Evolutionary conservation across 1,139 yeast species (phyloP).

Genomic region (Kodamaea alishanica): DNA sequence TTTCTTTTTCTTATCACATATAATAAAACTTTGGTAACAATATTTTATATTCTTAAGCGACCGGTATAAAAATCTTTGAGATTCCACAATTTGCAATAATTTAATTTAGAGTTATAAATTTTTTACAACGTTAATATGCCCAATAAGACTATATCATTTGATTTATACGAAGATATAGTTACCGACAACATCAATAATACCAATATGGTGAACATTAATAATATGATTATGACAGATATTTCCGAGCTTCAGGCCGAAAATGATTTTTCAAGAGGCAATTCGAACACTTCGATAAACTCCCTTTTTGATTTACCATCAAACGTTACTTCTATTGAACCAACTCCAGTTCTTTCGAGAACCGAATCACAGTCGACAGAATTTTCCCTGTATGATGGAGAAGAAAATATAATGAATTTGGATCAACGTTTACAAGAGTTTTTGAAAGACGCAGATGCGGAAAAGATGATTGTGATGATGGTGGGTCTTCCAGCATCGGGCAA

Average conservation of each 20-base stretch:
- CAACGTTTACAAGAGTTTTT: slow-evolving; percentile 1
- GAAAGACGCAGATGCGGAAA: slow-evolving; percentile 10
- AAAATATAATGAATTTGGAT: not conserved
- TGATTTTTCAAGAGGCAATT: slow-evolving; percentile 15
- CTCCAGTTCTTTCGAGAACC: slow-evolving; percentile 14
- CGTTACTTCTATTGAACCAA: slow-evolving; percentile 5
- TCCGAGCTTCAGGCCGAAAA: slow-evolving; percentile 1
- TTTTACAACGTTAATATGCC: too few relatives aligned
- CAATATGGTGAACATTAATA: slow-evolving; percentile 1
- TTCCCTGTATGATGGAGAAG: slow-evolving; percentile 3
- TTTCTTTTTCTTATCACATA: too few relatives aligned
- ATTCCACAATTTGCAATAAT: too few relatives aligned
- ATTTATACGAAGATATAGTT: slow-evolving; percentile 7
- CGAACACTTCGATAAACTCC: slow-evolving; percentile 28
- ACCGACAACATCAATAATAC: slow-evolving; percentile 4
- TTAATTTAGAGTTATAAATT: too few relatives aligned
- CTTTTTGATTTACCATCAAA: slow-evolving; percentile 19
- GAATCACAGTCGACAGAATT: slow-evolving; percentile 10
- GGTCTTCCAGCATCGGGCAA: slow-evolving; percentile 76
- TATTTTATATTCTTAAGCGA: too few relatives aligned
- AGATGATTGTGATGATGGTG: slow-evolving; percentile 44
- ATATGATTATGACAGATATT: too few relatives aligned
- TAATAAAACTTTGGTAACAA: too few relatives aligned
- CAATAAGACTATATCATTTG: slow-evolving; percentile 4
- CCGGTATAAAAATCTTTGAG: too few relatives aligned